Conservation (phyloP, 345 rosid species). For the Salix caprea region DNA sequence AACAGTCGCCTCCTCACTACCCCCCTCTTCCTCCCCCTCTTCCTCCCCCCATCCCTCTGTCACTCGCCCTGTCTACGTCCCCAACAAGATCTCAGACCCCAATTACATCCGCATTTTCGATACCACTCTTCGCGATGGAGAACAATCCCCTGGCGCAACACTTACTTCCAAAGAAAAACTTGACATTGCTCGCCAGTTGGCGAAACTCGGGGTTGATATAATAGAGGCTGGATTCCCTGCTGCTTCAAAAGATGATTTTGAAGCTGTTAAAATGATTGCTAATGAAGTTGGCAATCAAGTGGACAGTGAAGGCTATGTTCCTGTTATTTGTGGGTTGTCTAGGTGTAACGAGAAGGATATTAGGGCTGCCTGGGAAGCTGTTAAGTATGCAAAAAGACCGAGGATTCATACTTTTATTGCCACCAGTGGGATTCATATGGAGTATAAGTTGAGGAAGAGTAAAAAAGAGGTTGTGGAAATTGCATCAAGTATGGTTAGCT, state of each 20-base stretch:
- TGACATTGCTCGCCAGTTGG: slow-evolving; percentile 80
- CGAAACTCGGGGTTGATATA: slow-evolving; percentile 82
- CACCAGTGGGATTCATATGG: slow-evolving; percentile 77
- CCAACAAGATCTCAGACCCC: slow-evolving; percentile 67
- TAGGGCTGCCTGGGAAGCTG: slow-evolving; percentile 80
- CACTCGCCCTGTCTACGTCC: slow-evolving; percentile 62
- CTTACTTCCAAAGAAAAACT: slow-evolving; percentile 85
- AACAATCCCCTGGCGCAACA: slow-evolving; percentile 97
- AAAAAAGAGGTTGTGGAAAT: slow-evolving; percentile 66
- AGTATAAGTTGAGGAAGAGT: slow-evolving; percentile 72
- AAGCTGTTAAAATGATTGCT: slow-evolving; percentile 72
- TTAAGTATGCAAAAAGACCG: slow-evolving; percentile 71
- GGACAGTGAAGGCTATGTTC: slow-evolving; percentile 61
- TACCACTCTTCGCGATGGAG: slow-evolving; percentile 98
- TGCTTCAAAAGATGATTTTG: slow-evolving; percentile 88
- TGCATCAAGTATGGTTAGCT: slow-evolving; percentile 67
- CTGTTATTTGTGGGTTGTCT: slow-evolving; percentile 88
- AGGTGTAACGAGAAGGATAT: slow-evolving; percentile 84
- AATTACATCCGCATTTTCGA: slow-evolving; percentile 80
- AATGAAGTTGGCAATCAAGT: slow-evolving; percentile 66
- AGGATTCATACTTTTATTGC: slow-evolving; percentile 89
- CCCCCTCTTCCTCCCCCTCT: slow-evolving; percentile 20
- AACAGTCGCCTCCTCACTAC: not conserved
- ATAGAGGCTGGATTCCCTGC: slow-evolving; percentile 95
- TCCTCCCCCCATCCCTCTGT: slow-evolving; percentile 1